Base-by-base conservation (phyloP, 345 rosid species). In the Eucalyptus erythrocorys region DNA sequence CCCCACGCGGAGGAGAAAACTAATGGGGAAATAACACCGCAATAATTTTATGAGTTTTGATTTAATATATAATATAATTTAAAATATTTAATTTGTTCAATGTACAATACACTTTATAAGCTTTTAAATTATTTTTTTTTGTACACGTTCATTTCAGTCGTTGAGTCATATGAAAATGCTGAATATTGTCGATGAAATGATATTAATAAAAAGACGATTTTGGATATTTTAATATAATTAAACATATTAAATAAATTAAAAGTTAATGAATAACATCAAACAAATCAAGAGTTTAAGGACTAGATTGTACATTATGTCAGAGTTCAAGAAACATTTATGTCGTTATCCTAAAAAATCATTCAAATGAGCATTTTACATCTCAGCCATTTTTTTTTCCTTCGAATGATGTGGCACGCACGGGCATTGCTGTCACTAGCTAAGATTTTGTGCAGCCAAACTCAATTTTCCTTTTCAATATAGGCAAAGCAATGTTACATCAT, bases 171-270 rank as follows among this genome's bases (percentile, higher is more conserved):
- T 10, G 3, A 55, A 55, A 55, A 55, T 55, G 13, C 0, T 10
- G 1, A 55, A 55, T 24, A 55, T 55, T 24, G 0, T 55, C 1
- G 0, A 24, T 22, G 30, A 24, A 55, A 0, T 22, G 1, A 26
- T 2, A 55, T 55, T 55, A 22, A 24, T 55, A 4, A 0, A 24
- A 55, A 0, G 30, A 0, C 1, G 6, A 10, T 2, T 22, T 55
- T 55, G 3, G 6, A 55, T 9, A 55, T 55, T 0, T 24, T 55
- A 0, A 10, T 55, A 10, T 55, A 55, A 1, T 55, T 55, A 1
- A 55, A 55, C 0, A 55, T 55, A 55, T 55, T 24, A 9, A 55
- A 55, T 0, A 55, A 55, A 55, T 55, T 0, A 55, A 55, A 55
- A 22, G 2, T 6, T 16, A 22, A 24, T 55, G 4, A 55, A 55